Base-by-base conservation (phyloP, 2,329 filamentous ascomycete genomes). In the Harringtonia aguacate region DNA sequence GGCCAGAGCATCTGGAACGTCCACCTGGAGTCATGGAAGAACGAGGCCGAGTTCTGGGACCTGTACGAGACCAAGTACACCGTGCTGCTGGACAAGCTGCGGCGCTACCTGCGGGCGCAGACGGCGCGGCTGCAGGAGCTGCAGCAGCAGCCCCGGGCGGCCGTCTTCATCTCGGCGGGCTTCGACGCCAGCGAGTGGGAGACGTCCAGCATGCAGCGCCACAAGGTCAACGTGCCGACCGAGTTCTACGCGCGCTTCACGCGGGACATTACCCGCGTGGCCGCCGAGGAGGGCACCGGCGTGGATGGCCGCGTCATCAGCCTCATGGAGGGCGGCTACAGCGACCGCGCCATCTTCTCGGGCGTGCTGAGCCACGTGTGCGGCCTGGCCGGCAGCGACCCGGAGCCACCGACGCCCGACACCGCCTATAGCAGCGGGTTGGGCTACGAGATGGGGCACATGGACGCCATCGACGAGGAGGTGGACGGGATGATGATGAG, bases 101-200 rank as follows among this genome's bases (percentile, higher is more conserved):
- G 86, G 7, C 69, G 66, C 3, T 97, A 87, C 54, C 68, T 97
- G n/a, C 75, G 72, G 43, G 67, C 68, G 14, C 86, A 95, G 53
- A 81, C 86, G 0, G 70, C 79, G 36, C 76, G n/a, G n/a, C n/a
- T n/a, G n/a, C n/a, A n/a, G n/a, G n/a, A n/a, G 15, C 8, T 22
- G 24, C 31, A 15, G 31, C 9, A n/a, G 29, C 10, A 18, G 20
- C 36, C 36, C 4, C 90, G 83, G 55, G 86, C 85, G 2, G 90
- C 86, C 29, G 88, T 98, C 37, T 98, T 98, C 64, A 67, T 98
- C 40, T 97, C 90, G 37, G 89, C 92, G 3, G 94, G 92, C 0
- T 98, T 98, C 52, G 92, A 98, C 63, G 92, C 92, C 4, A 95
- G 89, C 57, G 88, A 98, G 59, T 94, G 86, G 80, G 92, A 98